phyloP scores from a whole-genome alignment of 139 green algal genomes.

The Chlamydomonas schloesseri region DNA sequence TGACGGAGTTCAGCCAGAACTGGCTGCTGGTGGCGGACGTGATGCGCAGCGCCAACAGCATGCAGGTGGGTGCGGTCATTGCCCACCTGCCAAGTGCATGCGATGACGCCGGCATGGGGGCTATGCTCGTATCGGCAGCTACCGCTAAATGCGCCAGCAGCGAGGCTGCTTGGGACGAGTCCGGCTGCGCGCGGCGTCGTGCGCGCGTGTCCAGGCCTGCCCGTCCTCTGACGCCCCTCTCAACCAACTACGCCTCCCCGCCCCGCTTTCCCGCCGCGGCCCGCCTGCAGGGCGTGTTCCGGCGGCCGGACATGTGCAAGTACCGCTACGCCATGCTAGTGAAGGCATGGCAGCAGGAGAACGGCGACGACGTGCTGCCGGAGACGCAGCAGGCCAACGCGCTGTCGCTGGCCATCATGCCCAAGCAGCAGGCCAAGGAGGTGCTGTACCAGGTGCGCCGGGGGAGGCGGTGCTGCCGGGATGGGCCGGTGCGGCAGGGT shows the following conservation, averaged over 20 bases:
- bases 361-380: constrained; percentile 5
- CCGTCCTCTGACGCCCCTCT: no score
- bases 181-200: no score
- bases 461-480: no score
- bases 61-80: constrained; percentile 32
- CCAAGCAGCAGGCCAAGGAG: constrained; percentile 50
- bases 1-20: constrained; percentile 62
- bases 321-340: constrained; percentile 48
- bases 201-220: no score
- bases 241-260: no score
- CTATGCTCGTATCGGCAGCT: no score
- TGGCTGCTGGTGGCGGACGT: constrained; percentile 64
- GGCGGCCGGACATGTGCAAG: constrained; percentile 52
- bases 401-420: constrained; percentile 29
- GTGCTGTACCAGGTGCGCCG: constrained; percentile 29
- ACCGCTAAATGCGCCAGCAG: no score
- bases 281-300: constrained; percentile 49
- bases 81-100: no score
- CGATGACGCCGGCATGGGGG: no score
- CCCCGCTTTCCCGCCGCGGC: no score
- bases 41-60: constrained; percentile 42
- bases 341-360: constrained; percentile 38
- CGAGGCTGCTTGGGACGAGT: no score
- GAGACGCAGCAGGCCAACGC: constrained; percentile 13
- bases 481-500: no score